Percentiles rank a stretch among this genome's conserved stretches.
Evolutionary conservation across 1,139 yeast genomes (phyloP).

Genomic region (Hyphopichia khmerensis): DNA sequence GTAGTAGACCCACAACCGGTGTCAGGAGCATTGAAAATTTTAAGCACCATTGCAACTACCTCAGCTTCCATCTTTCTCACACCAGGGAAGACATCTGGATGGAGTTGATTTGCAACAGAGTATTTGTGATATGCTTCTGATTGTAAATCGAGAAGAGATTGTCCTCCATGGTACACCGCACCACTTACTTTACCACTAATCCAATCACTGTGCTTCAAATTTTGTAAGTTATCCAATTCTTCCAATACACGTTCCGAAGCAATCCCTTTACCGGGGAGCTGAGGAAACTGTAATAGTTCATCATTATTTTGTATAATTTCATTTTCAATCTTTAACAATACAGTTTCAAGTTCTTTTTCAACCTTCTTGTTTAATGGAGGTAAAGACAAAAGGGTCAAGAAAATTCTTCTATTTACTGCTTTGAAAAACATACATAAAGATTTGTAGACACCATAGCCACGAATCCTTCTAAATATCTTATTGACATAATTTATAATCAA

Average conservation of each 20-base stretch:
- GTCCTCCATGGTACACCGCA: constrained; percentile 95
- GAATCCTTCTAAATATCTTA: constrained; percentile 11
- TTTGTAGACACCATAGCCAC: constrained; percentile 42
- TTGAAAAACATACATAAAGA: constrained; percentile 14
- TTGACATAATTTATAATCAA: constrained; percentile 14
- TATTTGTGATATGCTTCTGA: constrained; percentile 71
- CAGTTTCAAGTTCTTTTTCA: constrained; percentile 55
- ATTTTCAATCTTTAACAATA: constrained; percentile 49
- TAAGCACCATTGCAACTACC: constrained; percentile 86
- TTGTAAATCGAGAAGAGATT: constrained; percentile 68
- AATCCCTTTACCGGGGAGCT: constrained; percentile 61
- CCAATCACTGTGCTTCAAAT: constrained; percentile 74
- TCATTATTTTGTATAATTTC: constrained; percentile 54
- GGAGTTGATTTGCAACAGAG: constrained; percentile 89
- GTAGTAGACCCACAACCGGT: constrained; percentile 86
- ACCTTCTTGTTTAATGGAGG: constrained; percentile 61
- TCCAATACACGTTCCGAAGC: constrained; percentile 37
- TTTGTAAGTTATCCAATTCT: constrained; percentile 50
- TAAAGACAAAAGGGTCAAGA: constrained; percentile 38
- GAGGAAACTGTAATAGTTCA: constrained; percentile 43
- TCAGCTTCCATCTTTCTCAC: constrained; percentile 96
- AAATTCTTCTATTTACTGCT: constrained; percentile 18
- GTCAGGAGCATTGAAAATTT: constrained; percentile 71
- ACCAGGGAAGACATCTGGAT: constrained; percentile 97
- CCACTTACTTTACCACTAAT: constrained; percentile 84